These are phyloP conservation scores for Fusarium denticulatum DNA, from an alignment of 2,329 filamentous ascomycete species.

Conservation along the genomic window DNA sequence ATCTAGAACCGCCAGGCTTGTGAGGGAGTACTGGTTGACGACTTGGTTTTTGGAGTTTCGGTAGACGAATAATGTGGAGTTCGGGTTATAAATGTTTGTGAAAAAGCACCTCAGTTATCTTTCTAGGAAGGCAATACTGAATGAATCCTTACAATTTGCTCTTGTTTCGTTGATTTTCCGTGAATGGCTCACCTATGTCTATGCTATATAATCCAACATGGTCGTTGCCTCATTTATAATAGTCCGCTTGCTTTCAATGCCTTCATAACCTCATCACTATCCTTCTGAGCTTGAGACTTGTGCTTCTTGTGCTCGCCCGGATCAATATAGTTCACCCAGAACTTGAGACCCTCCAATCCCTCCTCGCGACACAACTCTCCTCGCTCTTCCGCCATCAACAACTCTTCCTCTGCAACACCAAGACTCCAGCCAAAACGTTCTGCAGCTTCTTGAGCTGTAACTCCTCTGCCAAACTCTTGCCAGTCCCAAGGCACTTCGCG, in stretches of 20 bases:
- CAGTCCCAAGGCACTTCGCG: slow-evolving; percentile 79
- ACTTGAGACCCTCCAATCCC: slow-evolving; percentile 87
- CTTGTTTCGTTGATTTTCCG: background rate
- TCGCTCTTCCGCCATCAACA: slow-evolving; percentile 96
- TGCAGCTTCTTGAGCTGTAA: slow-evolving; percentile 89
- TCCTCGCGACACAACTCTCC: slow-evolving; percentile 91
- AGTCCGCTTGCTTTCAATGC: slow-evolving; percentile 56
- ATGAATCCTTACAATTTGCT: background rate
- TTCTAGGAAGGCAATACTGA: background rate
- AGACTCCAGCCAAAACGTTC: slow-evolving; percentile 97
- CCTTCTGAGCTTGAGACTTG: slow-evolving; percentile 43
- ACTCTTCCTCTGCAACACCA: slow-evolving; percentile 91
- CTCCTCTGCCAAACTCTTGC: slow-evolving; percentile 80
- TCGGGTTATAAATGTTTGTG: background rate
- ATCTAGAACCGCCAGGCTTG: background rate
- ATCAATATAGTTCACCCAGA: slow-evolving; percentile 85
- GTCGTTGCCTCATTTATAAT: slow-evolving; percentile 16
- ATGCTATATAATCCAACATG: slow-evolving; percentile 10
- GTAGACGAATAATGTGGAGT: slow-evolving; percentile 20
- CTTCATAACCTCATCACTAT: slow-evolving; percentile 55
- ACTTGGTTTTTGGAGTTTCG: slow-evolving; percentile 22
- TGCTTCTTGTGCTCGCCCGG: slow-evolving; percentile 52
- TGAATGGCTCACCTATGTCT: slow-evolving; percentile 10
- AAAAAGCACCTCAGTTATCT: slow-evolving; percentile 2
- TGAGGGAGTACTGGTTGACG: background rate